Evolutionary conservation across 2,329 filamentous ascomycete genomes (phyloP), one percentile per base, ranked within the genome.

Genomic region (Polytolypa hystricis): DNA sequence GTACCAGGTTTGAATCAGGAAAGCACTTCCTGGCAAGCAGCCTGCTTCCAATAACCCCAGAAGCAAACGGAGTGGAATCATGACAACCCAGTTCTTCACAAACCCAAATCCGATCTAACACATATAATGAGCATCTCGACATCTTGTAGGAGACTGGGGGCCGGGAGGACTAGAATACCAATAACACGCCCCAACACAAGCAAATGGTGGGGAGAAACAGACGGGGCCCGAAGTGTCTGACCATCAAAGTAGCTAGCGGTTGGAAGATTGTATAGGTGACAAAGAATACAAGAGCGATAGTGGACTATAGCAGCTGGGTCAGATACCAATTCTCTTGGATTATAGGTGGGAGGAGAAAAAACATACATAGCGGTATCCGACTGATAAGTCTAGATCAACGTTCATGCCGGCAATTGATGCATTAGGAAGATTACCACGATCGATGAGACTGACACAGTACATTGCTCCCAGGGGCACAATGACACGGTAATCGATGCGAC

Each of bases 401-500:
- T 30, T 46, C 49, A 58, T 51, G 9, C 50, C 83, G 14, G 84
- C 82, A 53, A 89, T 79, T 30, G 74, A 74, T 27, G 81, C 82
- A 15, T 74, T 67, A n/a, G 74, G 74, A 53, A 87, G 61, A 56
- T 89, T 89, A 2, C 80, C 84, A 20, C 84, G 69, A 52, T 91
- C 84, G 75, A 89, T 83, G 41, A 89, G 62, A 45, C 73, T 80
- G 48, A 84, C 68, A 53, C 80, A 84, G 57, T 87, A 87, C 61
- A 85, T 71, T 45, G 70, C 52, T 14, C 78, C 78, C 4, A 76
- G 71, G 1, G 71, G 77, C 3, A 70, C 52, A 27, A 81, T 72
- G 3, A 82, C 62, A 2, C 78, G 73, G 19, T 67, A 62, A 57
- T 93, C 84, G 47, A 91, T 66, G 9, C 75, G 73, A 38, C 70